Evolutionary conservation across 179 eudicot genomes (phyloP).

Genomic region (Kewa caespitosa): DNA sequence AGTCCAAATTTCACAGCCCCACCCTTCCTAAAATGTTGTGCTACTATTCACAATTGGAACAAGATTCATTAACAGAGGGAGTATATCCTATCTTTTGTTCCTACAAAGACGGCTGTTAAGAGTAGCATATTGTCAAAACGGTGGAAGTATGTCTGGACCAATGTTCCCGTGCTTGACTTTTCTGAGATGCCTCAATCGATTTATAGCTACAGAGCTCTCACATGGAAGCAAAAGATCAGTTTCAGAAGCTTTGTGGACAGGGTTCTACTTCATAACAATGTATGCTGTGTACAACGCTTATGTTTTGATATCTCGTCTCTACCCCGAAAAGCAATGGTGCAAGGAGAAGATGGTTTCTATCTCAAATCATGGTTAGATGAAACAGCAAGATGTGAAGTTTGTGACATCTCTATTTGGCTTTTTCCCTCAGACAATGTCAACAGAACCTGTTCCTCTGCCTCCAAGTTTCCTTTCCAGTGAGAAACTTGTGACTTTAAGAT

Average conservation of each 20-base stretch:
- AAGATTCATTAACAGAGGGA: no score
- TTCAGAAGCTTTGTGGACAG: conserved; percentile 16
- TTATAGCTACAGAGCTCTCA: background rate
- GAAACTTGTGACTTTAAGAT: conserved; percentile 13
- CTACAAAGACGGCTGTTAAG: conserved; percentile 24
- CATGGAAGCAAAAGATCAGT: background rate
- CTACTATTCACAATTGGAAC: no score
- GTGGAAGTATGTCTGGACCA: conserved; percentile 22
- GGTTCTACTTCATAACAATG: conserved; percentile 15
- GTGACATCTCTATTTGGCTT: conserved; percentile 5
- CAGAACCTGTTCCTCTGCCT: background rate
- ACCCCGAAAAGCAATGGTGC: no score
- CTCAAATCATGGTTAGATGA: background rate
- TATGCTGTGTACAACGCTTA: background rate
- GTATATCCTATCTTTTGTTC: conserved; percentile 20
- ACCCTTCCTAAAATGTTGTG: no score
- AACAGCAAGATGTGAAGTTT: conserved; percentile 8
- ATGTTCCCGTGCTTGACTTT: conserved; percentile 20
- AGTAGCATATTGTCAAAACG: conserved; percentile 24
- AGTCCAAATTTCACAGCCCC: no score
- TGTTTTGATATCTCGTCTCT: no score
- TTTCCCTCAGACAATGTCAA: background rate
- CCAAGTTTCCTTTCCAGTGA: background rate
- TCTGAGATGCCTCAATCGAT: conserved; percentile 19
- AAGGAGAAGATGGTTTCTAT: background rate